These are phyloP conservation scores for Heterobasidion parviporum DNA, from an alignment of 1,284 basidiomycete species.

Conservation along the genomic window DNA sequence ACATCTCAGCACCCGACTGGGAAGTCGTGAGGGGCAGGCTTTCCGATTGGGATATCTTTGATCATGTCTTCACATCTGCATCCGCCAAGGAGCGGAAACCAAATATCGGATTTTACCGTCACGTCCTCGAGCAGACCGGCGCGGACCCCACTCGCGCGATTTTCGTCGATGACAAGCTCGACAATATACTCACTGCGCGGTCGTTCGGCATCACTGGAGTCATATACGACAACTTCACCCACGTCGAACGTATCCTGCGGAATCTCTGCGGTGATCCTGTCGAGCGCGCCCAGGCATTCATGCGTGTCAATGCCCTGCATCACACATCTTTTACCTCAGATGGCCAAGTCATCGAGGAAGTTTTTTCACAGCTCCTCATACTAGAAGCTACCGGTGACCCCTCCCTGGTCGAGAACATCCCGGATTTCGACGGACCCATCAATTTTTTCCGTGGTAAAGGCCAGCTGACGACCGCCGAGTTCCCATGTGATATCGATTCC, in stretches of 20 bases:
- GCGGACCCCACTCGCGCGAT: conserved; percentile 34
- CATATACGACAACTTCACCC: conserved; percentile 34
- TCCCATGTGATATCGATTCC: conserved; percentile 44
- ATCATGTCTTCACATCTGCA: conserved; percentile 44
- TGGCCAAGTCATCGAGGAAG: conserved; percentile 38
- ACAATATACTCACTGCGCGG: conserved; percentile 48
- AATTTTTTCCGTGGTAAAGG: conserved; percentile 44
- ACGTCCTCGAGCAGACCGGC: conserved; percentile 34
- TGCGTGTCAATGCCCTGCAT: conserved; percentile 30
- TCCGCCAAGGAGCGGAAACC: conserved; percentile 45
- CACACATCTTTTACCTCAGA: conserved; percentile 38
- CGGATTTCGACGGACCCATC: conserved; percentile 33
- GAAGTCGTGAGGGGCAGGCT: conserved; percentile 34
- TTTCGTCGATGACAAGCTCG: conserved; percentile 52
- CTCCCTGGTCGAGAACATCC: conserved; percentile 20
- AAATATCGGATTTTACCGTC: conserved; percentile 43
- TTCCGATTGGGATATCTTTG: conserved; percentile 46
- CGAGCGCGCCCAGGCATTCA: conserved; percentile 30
- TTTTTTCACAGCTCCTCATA: conserved; percentile 50
- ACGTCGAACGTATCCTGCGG: conserved; percentile 35
- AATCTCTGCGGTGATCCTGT: conserved; percentile 41
- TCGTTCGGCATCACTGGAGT: conserved; percentile 49
- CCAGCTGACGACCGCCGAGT: conserved; percentile 30
- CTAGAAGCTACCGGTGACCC: conserved; percentile 35
- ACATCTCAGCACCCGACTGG: conserved; percentile 50